Percentiles rank a stretch among this genome's conserved stretches.
Evolutionary conservation across 2,329 filamentous ascomycete genomes (phyloP).

Genomic region (Fonsecaea pedrosoi): DNA sequence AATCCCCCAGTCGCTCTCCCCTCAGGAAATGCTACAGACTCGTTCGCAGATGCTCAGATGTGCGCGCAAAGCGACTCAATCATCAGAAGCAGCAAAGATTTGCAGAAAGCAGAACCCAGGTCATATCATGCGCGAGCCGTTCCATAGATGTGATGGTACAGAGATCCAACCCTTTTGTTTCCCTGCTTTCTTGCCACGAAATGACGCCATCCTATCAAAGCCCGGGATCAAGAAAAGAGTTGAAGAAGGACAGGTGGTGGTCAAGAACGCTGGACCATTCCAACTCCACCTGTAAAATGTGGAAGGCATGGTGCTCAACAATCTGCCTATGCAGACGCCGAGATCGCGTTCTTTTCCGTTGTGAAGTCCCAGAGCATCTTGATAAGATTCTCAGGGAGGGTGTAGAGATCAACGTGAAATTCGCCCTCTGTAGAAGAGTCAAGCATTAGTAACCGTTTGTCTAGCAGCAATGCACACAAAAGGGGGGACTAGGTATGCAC

Average conservation of each 20-base stretch:
- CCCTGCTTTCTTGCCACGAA: neutral
- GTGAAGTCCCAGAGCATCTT: constrained; percentile 96
- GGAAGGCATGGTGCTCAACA: neutral
- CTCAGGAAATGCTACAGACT: neutral
- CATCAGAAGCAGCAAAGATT: neutral
- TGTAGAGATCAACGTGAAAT: constrained; percentile 98
- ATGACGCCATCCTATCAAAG: neutral
- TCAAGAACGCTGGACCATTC: neutral
- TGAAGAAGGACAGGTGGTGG: neutral
- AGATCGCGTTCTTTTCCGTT: constrained; percentile 47
- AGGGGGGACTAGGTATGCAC: constrained; percentile 46
- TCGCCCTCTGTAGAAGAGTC: constrained; percentile 73
- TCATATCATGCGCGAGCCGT: constrained; percentile 6
- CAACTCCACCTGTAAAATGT: no score
- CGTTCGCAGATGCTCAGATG: neutral
- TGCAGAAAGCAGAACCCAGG: constrained; percentile 4
- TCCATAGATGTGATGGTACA: constrained; percentile 22
- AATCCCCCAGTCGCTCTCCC: neutral
- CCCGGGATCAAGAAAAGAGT: constrained; percentile 13
- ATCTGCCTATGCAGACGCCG: constrained; percentile 33
- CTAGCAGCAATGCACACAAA: constrained; percentile 20
- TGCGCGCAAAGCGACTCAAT: neutral
- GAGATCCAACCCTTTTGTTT: constrained; percentile 9
- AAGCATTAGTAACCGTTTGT: neutral
- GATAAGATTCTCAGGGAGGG: constrained; percentile 85